phyloP scores from a whole-genome alignment of 495 filamentous ascomycete genomes.

The Acidomyces sp. region DNA sequence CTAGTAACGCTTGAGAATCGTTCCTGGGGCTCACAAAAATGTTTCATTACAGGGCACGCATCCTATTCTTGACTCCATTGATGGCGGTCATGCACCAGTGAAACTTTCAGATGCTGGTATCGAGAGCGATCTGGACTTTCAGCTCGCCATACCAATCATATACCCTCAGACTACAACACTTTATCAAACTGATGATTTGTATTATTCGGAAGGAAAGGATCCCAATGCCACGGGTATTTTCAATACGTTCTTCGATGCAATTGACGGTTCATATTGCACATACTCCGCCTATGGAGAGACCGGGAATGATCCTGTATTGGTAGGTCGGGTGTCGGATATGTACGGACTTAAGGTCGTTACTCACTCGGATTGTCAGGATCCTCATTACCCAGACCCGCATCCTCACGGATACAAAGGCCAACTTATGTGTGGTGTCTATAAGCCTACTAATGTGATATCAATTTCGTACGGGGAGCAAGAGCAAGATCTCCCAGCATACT shows the following conservation, averaged over 20 bases:
- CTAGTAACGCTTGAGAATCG: not conserved
- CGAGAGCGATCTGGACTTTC: slow-evolving; percentile 16
- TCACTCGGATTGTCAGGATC: too few relatives aligned
- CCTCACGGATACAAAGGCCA: slow-evolving; percentile 19
- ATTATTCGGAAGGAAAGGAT: slow-evolving; percentile 8
- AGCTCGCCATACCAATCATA: slow-evolving; percentile 19
- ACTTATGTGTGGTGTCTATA: slow-evolving; percentile 20
- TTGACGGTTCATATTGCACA: slow-evolving; percentile 21
- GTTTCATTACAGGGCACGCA: slow-evolving; percentile 8
- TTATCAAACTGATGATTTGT: slow-evolving; percentile 19
- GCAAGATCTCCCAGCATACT: slow-evolving; percentile 13
- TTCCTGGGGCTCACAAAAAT: not conserved
- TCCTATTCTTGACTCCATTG: slow-evolving; percentile 18
- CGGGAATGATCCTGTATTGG: slow-evolving; percentile 17
- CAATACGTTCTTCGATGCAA: slow-evolving; percentile 20
- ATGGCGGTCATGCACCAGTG: slow-evolving; percentile 16
- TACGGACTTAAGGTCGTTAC: too few relatives aligned
- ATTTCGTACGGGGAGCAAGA: slow-evolving; percentile 18
- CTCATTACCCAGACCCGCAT: slow-evolving; percentile 19
- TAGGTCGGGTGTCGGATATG: too few relatives aligned
- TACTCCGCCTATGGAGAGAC: slow-evolving; percentile 22
- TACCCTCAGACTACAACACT: slow-evolving; percentile 18
- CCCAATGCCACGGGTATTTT: slow-evolving; percentile 10
- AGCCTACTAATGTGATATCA: slow-evolving; percentile 19
- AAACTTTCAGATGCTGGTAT: slow-evolving; percentile 14